Conservation (phyloP, 192 early-diverging fungal species). For the Coemansia sp. region DNA sequence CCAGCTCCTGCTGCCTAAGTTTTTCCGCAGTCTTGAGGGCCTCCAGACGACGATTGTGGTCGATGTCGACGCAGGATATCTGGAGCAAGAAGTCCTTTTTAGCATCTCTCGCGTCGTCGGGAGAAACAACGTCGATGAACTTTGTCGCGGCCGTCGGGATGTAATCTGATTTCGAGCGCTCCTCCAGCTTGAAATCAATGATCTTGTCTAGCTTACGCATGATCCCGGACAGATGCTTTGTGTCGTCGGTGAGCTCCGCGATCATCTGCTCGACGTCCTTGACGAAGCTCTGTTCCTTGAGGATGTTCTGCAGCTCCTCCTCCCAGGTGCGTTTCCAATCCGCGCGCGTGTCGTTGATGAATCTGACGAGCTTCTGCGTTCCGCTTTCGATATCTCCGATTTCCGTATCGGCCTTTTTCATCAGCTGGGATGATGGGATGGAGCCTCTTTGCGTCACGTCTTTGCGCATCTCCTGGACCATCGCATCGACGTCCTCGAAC, state of each 20-base stretch:
- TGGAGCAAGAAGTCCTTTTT: slow-evolving; percentile 67
- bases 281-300: slow-evolving; percentile 75
- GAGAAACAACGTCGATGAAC: slow-evolving; percentile 56
- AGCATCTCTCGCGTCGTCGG: slow-evolving; percentile 62
- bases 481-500: slow-evolving; percentile 65
- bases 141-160: slow-evolving; percentile 28
- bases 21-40: slow-evolving; percentile 67
- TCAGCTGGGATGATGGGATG: slow-evolving; percentile 56
- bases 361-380: slow-evolving; percentile 54
- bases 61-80: slow-evolving; percentile 64
- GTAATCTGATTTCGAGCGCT: slow-evolving; percentile 43
- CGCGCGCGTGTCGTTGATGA: slow-evolving; percentile 62
- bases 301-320: slow-evolving; percentile 74
- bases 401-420: slow-evolving; percentile 57
- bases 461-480: slow-evolving; percentile 69
- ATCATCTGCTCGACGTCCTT: slow-evolving; percentile 75
- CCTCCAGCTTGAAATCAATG: slow-evolving; percentile 53
- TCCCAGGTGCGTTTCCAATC: slow-evolving; percentile 84
- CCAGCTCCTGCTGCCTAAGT: slow-evolving; percentile 63
- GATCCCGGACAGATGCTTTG: slow-evolving; percentile 57
- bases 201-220: slow-evolving; percentile 63
- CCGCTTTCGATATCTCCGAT: slow-evolving; percentile 54
- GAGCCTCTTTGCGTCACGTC: slow-evolving; percentile 69
- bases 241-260: slow-evolving; percentile 65
- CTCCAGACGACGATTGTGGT: slow-evolving; percentile 61